Evolutionary conservation across 2,329 filamentous ascomycete genomes (phyloP), one percentile per base, ranked within the genome.

Genomic region (Nemania sp.): DNA sequence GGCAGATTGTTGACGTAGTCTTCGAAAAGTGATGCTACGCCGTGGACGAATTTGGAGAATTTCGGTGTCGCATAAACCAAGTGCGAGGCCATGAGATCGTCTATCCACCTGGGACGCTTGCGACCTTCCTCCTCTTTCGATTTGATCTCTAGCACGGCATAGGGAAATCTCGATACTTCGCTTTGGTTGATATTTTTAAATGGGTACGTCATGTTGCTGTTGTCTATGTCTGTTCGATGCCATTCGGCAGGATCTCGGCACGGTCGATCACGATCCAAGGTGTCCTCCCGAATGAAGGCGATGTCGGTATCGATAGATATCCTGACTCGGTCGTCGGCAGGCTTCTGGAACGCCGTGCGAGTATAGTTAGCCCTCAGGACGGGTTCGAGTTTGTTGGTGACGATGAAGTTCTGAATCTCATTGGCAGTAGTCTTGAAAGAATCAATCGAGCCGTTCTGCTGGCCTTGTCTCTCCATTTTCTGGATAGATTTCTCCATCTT

Each of bases 41-140:
- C 95, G 70, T 99, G 94, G 2, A 96, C 90, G 69, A 98, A 99
- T 75, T 99, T 99, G 70, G 92, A 97, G 78, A 99, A 99, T 52
- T 90, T 87, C 1, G 93, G 91, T 0, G 90, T 88, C 47, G 92
- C 87, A 73, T 97, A 92, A 65, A 99, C 90, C 4, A 99, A 84
- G 75, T 99, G 94, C 5, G 92, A 97, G 54, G 86, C 83, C 86
- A 96, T 97, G 67, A 99, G 79, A 68, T 99, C 95, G 67, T 92
- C 86, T 35, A 98, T 82, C 95, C 95, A 99, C 65, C 88, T 85
- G 4, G 90, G 89, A 57, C 87, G 86, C 75, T 91, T 92, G 67
- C 86, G 83, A 63, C 79, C 78, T 53, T 78, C 80, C 63, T 85
- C 83, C 60, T 90, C 87, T 71, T 86, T 88, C 68, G 97, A 81